Conservation (phyloP, 2,329 filamentous ascomycete species). For the Curvularia spicifera region DNA sequence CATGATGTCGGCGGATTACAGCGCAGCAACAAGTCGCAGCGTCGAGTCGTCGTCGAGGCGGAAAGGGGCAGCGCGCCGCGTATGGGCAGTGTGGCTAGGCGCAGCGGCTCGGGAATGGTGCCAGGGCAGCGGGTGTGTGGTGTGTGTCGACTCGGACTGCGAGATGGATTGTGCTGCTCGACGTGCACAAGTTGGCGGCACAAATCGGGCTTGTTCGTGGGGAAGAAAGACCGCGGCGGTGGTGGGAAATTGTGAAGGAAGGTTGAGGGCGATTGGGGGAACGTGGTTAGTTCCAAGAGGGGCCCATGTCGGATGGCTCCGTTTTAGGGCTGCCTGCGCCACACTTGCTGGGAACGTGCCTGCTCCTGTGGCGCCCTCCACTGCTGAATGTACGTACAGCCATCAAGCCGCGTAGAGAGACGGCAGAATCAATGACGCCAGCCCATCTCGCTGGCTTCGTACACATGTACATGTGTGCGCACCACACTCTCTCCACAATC, state of each 20-base stretch:
- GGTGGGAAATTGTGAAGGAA: constrained; percentile 5
- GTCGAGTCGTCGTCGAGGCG: not conserved
- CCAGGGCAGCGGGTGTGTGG: not conserved
- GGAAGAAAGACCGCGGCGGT: not conserved
- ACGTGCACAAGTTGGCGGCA: not conserved
- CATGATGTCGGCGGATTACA: constrained; percentile 51
- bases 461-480: no score
- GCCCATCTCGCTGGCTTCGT: not conserved
- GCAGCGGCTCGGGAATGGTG: constrained; percentile 13
- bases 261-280: constrained; percentile 10
- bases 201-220: not conserved
- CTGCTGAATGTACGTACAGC: not conserved
- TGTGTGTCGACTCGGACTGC: not conserved
- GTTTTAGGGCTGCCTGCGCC: constrained; percentile 12
- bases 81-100: constrained; percentile 12
- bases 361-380: constrained; percentile 8
- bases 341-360: constrained; percentile 5
- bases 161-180: not conserved
- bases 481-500: not conserved
- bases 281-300: constrained; percentile 21
- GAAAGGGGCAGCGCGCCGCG: constrained; percentile 15
- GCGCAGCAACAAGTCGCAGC: constrained; percentile 10
- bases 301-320: constrained; percentile 11
- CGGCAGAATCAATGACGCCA: not conserved
- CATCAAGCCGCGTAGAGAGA: constrained; percentile 1